Conservation (phyloP, 371 early-diverging fungal species). For the Rhizopus stolonifer region DNA sequence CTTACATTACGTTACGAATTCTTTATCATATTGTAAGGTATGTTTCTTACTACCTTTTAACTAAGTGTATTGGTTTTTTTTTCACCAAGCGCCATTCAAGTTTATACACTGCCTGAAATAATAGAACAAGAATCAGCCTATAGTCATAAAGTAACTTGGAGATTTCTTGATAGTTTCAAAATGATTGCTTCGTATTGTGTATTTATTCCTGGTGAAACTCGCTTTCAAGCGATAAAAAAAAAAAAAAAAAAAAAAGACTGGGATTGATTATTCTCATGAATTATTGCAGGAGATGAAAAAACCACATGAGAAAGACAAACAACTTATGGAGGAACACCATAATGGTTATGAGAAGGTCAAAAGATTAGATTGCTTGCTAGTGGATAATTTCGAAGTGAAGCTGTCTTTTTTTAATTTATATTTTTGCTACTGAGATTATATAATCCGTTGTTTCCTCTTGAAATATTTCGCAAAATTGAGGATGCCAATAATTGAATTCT, state of each 20-base stretch:
- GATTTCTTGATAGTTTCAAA: constrained; percentile 5
- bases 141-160: constrained; percentile 6
- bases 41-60: constrained; percentile 2
- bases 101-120: constrained; percentile 8
- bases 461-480: too few relatives aligned
- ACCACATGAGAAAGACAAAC: constrained; percentile 16
- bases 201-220: constrained; percentile 24
- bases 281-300: constrained; percentile 18
- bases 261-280: constrained; percentile 16
- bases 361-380: constrained; percentile 10
- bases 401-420: too few relatives aligned
- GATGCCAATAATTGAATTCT: too few relatives aligned
- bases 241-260: constrained; percentile 8
- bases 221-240: constrained; percentile 15
- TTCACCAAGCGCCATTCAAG: constrained; percentile 8
- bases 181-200: constrained; percentile 10
- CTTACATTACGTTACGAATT: constrained; percentile 12
- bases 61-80: constrained; percentile 11
- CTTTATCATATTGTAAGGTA: constrained; percentile 17
- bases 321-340: constrained; percentile 5
- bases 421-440: too few relatives aligned
- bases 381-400: constrained; percentile 19
- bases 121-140: constrained; percentile 9
- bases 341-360: constrained; percentile 6
- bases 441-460: too few relatives aligned